Conservation (phyloP, 2,329 filamentous ascomycete genomes). For the Neurospora sp. region DNA sequence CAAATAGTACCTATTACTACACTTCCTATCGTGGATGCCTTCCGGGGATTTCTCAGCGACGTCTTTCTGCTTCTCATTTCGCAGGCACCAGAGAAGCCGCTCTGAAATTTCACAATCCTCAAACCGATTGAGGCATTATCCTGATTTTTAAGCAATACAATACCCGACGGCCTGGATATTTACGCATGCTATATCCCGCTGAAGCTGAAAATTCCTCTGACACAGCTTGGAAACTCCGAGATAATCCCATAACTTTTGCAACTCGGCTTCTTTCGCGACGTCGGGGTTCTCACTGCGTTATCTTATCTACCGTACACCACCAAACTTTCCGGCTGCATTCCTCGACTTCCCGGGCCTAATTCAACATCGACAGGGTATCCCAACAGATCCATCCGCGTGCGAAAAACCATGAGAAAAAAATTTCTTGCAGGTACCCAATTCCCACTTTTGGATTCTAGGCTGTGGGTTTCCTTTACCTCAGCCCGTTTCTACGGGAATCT, state of each 20-base stretch:
- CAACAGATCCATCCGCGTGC: background rate
- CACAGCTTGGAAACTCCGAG: background rate
- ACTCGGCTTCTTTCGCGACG: background rate
- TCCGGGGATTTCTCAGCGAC: background rate
- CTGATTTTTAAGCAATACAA: constrained; percentile 8
- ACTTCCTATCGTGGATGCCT: background rate
- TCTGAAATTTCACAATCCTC: constrained; percentile 1
- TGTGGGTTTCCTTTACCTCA: background rate
- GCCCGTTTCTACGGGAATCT: background rate
- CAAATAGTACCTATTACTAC: background rate
- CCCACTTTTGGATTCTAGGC: background rate
- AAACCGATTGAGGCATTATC: constrained; percentile 6
- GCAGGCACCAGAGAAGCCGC: background rate
- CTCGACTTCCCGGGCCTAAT: background rate
- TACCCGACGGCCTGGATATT: background rate
- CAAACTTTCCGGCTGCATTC: background rate
- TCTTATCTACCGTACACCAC: background rate
- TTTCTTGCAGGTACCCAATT: background rate
- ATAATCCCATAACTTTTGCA: background rate
- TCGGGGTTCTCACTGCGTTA: background rate
- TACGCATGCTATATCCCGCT: background rate
- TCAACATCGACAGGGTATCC: background rate
- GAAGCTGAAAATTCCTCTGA: background rate
- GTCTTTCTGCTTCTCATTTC: background rate
- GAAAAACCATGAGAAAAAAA: background rate